Base-by-base conservation (phyloP, 2,329 filamentous ascomycete genomes). In the Aspergillus felis region DNA sequence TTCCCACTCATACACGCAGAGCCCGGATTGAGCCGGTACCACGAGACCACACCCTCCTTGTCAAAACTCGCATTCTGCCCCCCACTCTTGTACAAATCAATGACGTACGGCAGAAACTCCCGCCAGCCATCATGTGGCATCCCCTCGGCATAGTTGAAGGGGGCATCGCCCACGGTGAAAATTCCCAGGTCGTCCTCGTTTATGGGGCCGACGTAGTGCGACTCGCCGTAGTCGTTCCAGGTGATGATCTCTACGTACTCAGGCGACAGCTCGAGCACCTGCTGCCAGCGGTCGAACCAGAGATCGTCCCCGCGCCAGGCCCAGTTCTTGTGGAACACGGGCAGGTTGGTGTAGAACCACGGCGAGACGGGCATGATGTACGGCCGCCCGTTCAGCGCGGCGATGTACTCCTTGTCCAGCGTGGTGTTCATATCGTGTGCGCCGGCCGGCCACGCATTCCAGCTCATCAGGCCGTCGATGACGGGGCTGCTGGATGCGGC, bases 191-290 rank as follows among this genome's bases (percentile, higher is more conserved):
- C 76, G 3, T 77, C 74, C 4, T 77, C 68, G 48, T 73, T 66
- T 49, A 83, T 66, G 0, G 82, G 79, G 4, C 78, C 79, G 59
- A 85, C 82, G 66, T 86, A 85, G 67, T 84, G 82, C 2, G 81
- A 83, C 69, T 86, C 84, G 51, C 84, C 83, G 62, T 78, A 86
- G 68, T 86, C 84, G 61, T 86, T 86, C 82, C 83, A 86, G 8
- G 82, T 82, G 42, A 85, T 77, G 52, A 85, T 82, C 68, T 81
- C 76, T 38, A 86, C 78, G 50, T 80, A 81, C 25, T 80, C 75
- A 0, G 84, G 82, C 55, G 77, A 66, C 0, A 85, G 57, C 1
- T 78, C 71, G 24, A 84, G 64, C 1, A 82, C 77, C 58, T 85
- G 77, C 51, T 78, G 70, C 85, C 85, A 87, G 8, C 85, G 80